These are phyloP conservation scores for Exserohilum turcica DNA, from an alignment of 2,329 filamentous ascomycete genomes.

Conservation along the genomic window DNA sequence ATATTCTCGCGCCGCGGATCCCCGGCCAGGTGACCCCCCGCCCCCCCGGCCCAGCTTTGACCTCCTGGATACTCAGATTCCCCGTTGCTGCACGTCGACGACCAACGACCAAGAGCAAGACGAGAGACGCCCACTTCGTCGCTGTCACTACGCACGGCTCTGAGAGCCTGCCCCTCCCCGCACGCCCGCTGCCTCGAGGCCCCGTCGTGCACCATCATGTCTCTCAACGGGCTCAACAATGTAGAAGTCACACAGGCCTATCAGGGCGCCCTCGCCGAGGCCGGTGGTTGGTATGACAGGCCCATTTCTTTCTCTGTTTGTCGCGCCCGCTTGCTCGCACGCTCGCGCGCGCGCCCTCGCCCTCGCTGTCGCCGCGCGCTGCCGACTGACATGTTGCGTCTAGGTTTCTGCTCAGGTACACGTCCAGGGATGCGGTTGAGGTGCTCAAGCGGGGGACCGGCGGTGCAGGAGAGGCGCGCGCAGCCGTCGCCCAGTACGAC, in stretches of 20 bases:
- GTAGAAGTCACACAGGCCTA: conserved; percentile 81
- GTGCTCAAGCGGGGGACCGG: conserved; percentile 77
- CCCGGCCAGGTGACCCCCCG: conserved; percentile 7
- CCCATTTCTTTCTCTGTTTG: conserved; percentile 7
- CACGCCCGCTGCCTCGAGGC: conserved; percentile 11
- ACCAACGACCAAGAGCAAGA: conserved; percentile 3
- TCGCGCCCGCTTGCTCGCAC: neutral
- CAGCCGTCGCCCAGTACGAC: conserved; percentile 75
- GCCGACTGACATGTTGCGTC: conserved; percentile 28
- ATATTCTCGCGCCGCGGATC: conserved; percentile 11
- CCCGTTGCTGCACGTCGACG: conserved; percentile 4
- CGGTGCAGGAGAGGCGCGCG: conserved; percentile 82
- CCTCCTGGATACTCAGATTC: conserved; percentile 11
- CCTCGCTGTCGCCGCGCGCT: conserved; percentile 5
- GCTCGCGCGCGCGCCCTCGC: too few species aligned
- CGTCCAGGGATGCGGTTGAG: conserved; percentile 83
- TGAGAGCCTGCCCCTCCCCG: conserved; percentile 14
- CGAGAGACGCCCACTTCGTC: neutral
- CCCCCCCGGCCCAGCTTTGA: conserved; percentile 11
- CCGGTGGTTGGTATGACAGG: conserved; percentile 85
- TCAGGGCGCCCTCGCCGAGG: conserved; percentile 76
- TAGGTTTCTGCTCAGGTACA: conserved; percentile 95
- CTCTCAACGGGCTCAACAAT: conserved; percentile 91
- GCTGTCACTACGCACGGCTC: conserved; percentile 16
- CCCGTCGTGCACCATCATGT: conserved; percentile 64